A percentile compares a stretch with the other conserved stretches of the same genome.
phyloP scores from a whole-genome alignment of 495 filamentous ascomycete genomes.

The Barbatosphaeria neglecta region DNA sequence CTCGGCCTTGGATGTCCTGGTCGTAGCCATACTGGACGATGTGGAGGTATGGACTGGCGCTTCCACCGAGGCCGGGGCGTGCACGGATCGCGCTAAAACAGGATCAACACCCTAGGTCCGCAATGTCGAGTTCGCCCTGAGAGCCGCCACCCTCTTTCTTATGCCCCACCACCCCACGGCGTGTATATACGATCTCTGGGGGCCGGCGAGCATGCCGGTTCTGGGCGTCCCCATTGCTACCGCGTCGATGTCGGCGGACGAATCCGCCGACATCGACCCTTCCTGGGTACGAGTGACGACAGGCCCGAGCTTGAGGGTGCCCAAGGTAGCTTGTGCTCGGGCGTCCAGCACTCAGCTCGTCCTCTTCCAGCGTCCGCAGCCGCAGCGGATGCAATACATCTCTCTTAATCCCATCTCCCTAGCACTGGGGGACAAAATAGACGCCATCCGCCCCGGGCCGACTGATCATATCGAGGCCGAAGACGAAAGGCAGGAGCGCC shows the following conservation, averaged over 20 bases:
- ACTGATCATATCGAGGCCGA: conserved; percentile 45
- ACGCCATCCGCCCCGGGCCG: conserved; percentile 13
- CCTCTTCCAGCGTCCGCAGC: conserved; percentile 76
- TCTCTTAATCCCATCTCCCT: conserved; percentile 82
- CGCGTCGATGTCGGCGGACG: conserved; percentile 23
- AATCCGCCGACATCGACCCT: conserved; percentile 54
- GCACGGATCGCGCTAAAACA: neutral
- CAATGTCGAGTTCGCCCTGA: conserved; percentile 80
- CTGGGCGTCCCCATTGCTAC: conserved; percentile 65
- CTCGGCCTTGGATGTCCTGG: conserved; percentile 79
- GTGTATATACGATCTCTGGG: conserved; percentile 76
- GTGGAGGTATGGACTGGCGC: conserved; percentile 55
- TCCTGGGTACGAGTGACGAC: conserved; percentile 61
- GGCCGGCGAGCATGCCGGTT: conserved; percentile 70
- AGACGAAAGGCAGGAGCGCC: conserved; percentile 48
- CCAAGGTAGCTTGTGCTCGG: conserved; percentile 59
- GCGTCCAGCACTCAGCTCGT: conserved; percentile 71
- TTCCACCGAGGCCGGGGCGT: no score
- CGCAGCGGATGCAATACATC: conserved; percentile 90
- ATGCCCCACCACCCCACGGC: conserved; percentile 70
- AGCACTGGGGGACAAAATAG: conserved; percentile 67
- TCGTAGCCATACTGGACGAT: conserved; percentile 78
- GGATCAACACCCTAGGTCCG: conserved; percentile 28
- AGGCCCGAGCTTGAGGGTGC: conserved; percentile 42
- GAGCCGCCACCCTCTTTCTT: conserved; percentile 70